Conservation (phyloP, 257 asterid species). For the Galeopsis tetrahit region DNA sequence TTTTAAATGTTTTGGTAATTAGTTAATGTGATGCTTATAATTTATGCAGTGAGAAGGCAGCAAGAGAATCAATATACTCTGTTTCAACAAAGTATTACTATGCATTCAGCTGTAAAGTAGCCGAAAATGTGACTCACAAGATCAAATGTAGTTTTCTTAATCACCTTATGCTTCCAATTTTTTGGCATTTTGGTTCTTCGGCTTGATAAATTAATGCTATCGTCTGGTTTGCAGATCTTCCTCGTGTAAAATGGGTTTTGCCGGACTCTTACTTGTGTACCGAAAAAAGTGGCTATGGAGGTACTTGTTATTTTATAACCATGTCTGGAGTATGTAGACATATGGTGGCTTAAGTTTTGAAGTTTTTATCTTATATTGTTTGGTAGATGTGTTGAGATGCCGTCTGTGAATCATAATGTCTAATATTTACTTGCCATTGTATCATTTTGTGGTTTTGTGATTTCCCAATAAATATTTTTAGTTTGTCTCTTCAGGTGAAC, state of each 20-base stretch:
- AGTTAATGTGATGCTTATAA: constrained; percentile 1
- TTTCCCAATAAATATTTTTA: background rate
- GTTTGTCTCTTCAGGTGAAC: constrained; percentile 44
- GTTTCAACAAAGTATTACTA: constrained; percentile 59
- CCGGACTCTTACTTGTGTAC: constrained; percentile 49
- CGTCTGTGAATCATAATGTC: background rate
- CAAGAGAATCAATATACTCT: constrained; percentile 50
- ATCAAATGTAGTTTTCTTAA: constrained; percentile 40
- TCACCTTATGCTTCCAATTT: background rate
- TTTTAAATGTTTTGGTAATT: background rate
- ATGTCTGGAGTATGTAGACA: background rate
- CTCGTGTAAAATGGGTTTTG: constrained; percentile 48
- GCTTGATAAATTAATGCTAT: background rate
- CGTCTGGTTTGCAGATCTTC: constrained; percentile 37
- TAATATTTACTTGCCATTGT: background rate
- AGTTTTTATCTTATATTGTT: background rate
- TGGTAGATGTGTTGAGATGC: background rate
- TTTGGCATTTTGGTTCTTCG: constrained; percentile 17
- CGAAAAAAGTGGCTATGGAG: constrained; percentile 49
- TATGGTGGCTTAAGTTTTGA: background rate
- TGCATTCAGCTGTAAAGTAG: constrained; percentile 46
- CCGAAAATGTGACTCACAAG: constrained; percentile 33
- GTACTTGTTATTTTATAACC: constrained; percentile 24
- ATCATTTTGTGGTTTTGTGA: background rate
- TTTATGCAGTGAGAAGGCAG: constrained; percentile 46